Percentiles rank a stretch among this genome's conserved stretches.
These are phyloP conservation scores for Amanita pseudoporphyria DNA, from an alignment of 768 basidiomycete species.

Conservation along the genomic window DNA sequence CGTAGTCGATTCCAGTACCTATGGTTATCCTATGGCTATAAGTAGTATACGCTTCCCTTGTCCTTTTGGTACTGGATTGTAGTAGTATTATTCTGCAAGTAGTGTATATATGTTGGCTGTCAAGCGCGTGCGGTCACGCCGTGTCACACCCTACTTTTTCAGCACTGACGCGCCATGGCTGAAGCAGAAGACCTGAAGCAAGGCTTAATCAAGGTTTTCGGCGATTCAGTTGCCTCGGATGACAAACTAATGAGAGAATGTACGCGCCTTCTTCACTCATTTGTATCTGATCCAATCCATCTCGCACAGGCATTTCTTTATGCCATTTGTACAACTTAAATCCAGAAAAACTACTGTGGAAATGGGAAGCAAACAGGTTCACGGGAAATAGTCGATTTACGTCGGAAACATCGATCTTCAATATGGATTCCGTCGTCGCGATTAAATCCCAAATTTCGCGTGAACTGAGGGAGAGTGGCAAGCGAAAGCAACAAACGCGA, in stretches of 20 bases:
- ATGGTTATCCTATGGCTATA: neutral
- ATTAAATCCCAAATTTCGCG: slow-evolving; percentile 43
- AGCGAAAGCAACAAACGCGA: slow-evolving; percentile 22
- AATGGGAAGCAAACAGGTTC: slow-evolving; percentile 55
- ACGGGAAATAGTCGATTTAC: slow-evolving; percentile 20
- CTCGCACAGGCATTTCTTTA: slow-evolving; percentile 46
- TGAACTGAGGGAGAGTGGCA: slow-evolving; percentile 24
- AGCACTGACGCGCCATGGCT: neutral
- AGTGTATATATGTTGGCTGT: neutral
- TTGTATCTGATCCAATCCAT: neutral
- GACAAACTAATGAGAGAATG: slow-evolving; percentile 44
- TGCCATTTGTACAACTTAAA: slow-evolving; percentile 52
- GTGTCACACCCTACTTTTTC: neutral
- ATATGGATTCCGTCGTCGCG: slow-evolving; percentile 38
- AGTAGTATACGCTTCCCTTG: neutral
- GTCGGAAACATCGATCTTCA: slow-evolving; percentile 29
- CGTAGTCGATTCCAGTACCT: slow-evolving; percentile 1
- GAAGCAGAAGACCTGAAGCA: slow-evolving; percentile 10
- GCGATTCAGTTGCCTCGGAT: slow-evolving; percentile 22
- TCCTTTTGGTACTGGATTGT: slow-evolving; percentile 1
- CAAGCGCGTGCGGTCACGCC: neutral
- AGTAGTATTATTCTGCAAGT: neutral
- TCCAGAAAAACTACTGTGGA: slow-evolving; percentile 48
- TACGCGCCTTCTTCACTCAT: slow-evolving; percentile 15
- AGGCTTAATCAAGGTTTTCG: slow-evolving; percentile 20